phyloP scores from a whole-genome alignment of 202 grass and related monocot species.

The Bolboschoenoplectus hybrid region DNA sequence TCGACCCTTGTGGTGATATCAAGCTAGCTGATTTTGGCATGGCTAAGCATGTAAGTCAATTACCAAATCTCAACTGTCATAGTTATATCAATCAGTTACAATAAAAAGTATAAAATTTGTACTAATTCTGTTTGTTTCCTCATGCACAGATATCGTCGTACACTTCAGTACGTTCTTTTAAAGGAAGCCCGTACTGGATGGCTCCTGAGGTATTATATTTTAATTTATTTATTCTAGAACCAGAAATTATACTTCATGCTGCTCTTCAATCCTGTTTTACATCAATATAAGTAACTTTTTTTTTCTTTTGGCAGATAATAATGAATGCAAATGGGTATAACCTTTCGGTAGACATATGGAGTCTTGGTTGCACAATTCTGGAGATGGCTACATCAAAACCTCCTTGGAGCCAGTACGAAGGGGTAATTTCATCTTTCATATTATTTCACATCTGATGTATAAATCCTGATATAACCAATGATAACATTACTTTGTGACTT shows the following conservation, averaged over 20 bases:
- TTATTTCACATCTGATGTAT: background rate
- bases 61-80: constrained; percentile 9
- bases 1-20: constrained; percentile 91
- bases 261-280: background rate
- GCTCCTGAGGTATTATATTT: constrained; percentile 80
- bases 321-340: constrained; percentile 97
- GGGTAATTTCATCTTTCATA: constrained; percentile 49
- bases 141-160: constrained; percentile 78
- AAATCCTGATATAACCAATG: constrained; percentile 38
- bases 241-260: background rate
- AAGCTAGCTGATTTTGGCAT: constrained; percentile 99
- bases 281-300: background rate
- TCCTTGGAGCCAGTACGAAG: constrained; percentile 96
- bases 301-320: constrained; percentile 64
- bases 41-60: constrained; percentile 86
- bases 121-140: constrained; percentile 36
- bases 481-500: constrained; percentile 29
- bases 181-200: constrained; percentile 99
- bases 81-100: background rate
- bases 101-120: background rate
- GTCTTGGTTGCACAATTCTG: constrained; percentile 95
- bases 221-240: constrained; percentile 2
- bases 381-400: constrained; percentile 95
- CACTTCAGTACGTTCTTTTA: constrained; percentile 94
- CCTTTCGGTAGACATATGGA: constrained; percentile 99